These are phyloP conservation scores for Phragmites australis DNA, from an alignment of 176 grass and related monocot genomes.

Conservation along the genomic window DNA sequence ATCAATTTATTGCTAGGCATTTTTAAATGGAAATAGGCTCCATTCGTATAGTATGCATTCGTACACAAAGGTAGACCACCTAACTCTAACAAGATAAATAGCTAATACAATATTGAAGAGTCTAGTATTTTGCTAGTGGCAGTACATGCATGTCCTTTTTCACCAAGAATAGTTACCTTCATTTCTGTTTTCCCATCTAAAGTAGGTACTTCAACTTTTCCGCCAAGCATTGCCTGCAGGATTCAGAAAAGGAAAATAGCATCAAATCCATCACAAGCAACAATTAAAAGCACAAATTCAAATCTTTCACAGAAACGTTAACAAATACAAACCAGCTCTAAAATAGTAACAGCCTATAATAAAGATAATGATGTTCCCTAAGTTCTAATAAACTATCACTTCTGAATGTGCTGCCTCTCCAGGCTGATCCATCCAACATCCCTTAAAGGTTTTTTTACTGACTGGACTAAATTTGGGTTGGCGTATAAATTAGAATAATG, in stretches of 20 bases:
- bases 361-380: constrained; percentile 5
- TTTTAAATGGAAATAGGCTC: constrained; percentile 15
- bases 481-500: neutral
- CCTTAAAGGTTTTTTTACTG: constrained; percentile 6
- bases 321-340: neutral
- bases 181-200: constrained; percentile 79
- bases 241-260: constrained; percentile 27
- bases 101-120: constrained; percentile 5
- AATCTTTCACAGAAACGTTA: neutral
- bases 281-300: constrained; percentile 17
- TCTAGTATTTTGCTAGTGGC: neutral
- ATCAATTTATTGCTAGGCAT: constrained; percentile 15
- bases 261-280: constrained; percentile 13
- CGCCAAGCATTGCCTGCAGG: constrained; percentile 86
- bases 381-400: constrained; percentile 18
- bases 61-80: neutral
- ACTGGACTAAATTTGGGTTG: constrained; percentile 9
- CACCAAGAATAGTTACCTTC: constrained; percentile 48
- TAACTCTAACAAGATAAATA: constrained; percentile 1
- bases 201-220: constrained; percentile 78
- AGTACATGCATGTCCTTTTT: constrained; percentile 10
- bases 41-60: neutral
- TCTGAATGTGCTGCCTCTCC: constrained; percentile 2
- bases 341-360: neutral
- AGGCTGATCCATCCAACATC: constrained; percentile 7